Evolutionary conservation across 1,139 yeast genomes (phyloP), one percentile per base, ranked within the genome.

Genomic region (Pichia sp.): DNA sequence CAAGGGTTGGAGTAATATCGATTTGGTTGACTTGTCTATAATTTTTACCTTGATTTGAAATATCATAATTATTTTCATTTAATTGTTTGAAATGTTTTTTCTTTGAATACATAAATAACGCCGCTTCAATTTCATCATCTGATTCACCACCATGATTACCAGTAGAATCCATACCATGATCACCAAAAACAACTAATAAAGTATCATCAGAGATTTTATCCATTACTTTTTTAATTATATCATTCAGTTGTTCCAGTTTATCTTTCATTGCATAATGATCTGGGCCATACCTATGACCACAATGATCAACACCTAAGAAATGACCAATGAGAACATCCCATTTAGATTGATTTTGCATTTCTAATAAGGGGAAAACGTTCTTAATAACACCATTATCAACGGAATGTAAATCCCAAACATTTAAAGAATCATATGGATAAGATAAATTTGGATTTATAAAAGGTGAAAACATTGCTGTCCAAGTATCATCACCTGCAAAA

Each of bases 91-190:
- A 70, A 31, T 57, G 53, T 4, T 66, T 67, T 42, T 59, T 62
- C 58, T 84, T 87, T 4, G 90, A 73, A 61, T 89, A 89, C 73
- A 90, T 68, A 72, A 94, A 94, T 32, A 94, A 64, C 0, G 96
- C 80, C 39, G 95, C 79, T 55, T 90, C 96, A 36, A 92, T 68
- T 61, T 94, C 99, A 54, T 82, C 89, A 12, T 63, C 67, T 0
- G 96, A 81, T 60, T 94, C 98, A 38, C 99, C 99, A 5, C 98
- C 99, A 59, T 94, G 96, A 58, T 90, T 92, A 0, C 97, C 97
- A 1, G 95, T 86, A 31, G 80, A 74, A 59, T 90, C 97, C 97
- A 90, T 90, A 22, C 97, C 97, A 61, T 90, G 97, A 58, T 90
- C 97, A 6, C 99, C 98, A 77, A 94, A 78, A 1, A 94, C 87